Evolutionary conservation across 2,329 filamentous ascomycete genomes (phyloP).

Genomic region (Monascus ruber): DNA sequence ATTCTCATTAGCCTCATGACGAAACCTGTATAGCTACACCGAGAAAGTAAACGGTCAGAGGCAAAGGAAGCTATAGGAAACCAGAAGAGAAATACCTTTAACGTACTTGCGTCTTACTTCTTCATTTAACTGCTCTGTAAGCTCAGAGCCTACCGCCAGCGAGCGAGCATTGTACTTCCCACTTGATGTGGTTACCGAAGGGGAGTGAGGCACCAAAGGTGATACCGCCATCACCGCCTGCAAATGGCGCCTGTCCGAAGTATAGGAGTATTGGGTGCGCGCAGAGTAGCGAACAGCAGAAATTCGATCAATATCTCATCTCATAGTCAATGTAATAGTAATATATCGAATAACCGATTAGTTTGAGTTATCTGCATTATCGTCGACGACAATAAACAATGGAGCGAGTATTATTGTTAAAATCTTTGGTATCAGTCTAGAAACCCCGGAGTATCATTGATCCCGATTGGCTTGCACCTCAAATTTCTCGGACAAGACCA

Average conservation of each 20-base stretch:
- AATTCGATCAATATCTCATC: no score
- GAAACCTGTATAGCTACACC: not conserved
- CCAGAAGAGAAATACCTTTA: slow-evolving; percentile 48
- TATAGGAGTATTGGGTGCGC: no score
- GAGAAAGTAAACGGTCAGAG: not conserved
- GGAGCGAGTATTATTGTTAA: no score
- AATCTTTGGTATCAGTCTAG: no score
- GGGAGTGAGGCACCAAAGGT: slow-evolving; percentile 29
- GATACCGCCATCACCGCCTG: slow-evolving; percentile 28
- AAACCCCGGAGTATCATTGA: slow-evolving; percentile 18
- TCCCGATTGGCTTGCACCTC: slow-evolving; percentile 12
- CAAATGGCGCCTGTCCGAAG: no score
- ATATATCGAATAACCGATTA: no score
- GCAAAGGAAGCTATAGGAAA: not conserved
- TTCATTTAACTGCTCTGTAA: slow-evolving; percentile 68
- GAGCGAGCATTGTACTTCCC: slow-evolving; percentile 8
- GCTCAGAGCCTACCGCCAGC: slow-evolving; percentile 25
- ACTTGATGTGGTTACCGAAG: slow-evolving; percentile 18
- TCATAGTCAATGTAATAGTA: no score
- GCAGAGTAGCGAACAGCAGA: no score
- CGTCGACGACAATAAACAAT: no score
- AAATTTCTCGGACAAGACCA: slow-evolving; percentile 18
- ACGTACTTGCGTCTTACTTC: slow-evolving; percentile 80
- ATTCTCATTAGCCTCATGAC: not conserved
- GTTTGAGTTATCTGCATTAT: no score